Percentiles rank a stretch among this genome's conserved stretches.
Evolutionary conservation across 2,329 filamentous ascomycete genomes (phyloP).

Genomic region (Hypoxylon sp.): DNA sequence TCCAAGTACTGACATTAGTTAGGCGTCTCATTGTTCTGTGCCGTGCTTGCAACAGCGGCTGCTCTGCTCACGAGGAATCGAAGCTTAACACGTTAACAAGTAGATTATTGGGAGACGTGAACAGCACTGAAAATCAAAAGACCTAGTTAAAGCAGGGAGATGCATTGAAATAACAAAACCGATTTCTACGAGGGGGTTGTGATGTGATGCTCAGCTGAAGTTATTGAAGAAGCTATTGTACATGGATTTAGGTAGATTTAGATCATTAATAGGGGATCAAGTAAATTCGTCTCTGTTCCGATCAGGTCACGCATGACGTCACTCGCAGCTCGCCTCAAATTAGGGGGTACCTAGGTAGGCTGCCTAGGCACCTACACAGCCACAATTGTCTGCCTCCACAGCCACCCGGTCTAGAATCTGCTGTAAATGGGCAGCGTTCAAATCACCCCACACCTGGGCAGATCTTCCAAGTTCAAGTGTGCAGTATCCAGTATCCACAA

Average conservation of each 20-base stretch:
- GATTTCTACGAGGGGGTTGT: too few species aligned
- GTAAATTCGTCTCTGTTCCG: too few species aligned
- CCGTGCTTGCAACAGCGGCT: constrained; percentile 65
- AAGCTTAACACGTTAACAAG: constrained; percentile 22
- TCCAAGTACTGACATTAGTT: constrained; percentile 65
- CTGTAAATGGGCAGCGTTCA: too few species aligned
- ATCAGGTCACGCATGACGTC: neutral
- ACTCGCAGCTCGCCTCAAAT: too few species aligned
- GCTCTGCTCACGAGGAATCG: constrained; percentile 31
- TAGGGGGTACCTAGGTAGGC: neutral
- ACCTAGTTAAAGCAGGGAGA: neutral
- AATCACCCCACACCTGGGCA: neutral
- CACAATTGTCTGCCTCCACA: neutral
- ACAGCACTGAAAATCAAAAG: neutral
- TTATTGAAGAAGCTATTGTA: too few species aligned
- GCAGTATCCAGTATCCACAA: neutral
- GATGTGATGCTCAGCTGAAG: too few species aligned
- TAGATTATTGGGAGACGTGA: neutral
- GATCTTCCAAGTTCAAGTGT: constrained; percentile 5
- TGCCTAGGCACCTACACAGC: neutral
- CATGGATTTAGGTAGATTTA: neutral
- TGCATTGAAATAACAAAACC: neutral
- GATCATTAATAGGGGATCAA: neutral
- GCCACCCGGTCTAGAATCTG: neutral
- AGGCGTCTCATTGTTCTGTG: constrained; percentile 65